These are phyloP conservation scores for Triticum timopheevii DNA, from an alignment of 176 grass and related monocot genomes.

Conservation along the genomic window DNA sequence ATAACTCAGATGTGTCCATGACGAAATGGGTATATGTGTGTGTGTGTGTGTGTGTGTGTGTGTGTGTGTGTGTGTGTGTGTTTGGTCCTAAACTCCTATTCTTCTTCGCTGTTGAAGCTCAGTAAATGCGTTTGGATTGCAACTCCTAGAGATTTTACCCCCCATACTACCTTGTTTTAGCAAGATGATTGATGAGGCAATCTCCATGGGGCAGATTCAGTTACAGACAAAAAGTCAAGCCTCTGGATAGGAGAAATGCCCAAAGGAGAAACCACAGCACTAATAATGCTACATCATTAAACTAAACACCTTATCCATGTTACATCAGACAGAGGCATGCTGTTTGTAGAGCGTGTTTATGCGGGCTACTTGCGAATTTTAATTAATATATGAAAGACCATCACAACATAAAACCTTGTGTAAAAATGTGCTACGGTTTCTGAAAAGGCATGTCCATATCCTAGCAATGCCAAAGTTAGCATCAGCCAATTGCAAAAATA, in stretches of 20 bases:
- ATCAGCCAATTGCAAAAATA: background rate
- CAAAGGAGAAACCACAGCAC: background rate
- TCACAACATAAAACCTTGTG: background rate
- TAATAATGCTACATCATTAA: background rate
- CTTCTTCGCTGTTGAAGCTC: background rate
- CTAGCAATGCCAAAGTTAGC: background rate
- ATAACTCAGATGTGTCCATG: background rate
- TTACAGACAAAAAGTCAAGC: background rate
- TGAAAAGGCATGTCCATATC: background rate
- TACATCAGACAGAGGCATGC: background rate
- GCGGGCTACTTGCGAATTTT: background rate
- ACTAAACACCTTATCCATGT: background rate
- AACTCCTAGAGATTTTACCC: background rate
- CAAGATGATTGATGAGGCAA: background rate
- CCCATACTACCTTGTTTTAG: background rate
- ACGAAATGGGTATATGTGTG: background rate
- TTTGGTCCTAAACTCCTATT: background rate
- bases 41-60: background rate
- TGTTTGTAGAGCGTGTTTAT: background rate
- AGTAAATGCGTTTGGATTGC: background rate
- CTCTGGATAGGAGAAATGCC: background rate
- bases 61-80: background rate
- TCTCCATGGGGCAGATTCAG: background rate
- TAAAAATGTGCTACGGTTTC: background rate
- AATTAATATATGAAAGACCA: background rate